Evolutionary conservation across 2,329 filamentous ascomycete genomes (phyloP), one percentile per base, ranked within the genome.

Genomic region (Parasarocladium wereldwijsianum): DNA sequence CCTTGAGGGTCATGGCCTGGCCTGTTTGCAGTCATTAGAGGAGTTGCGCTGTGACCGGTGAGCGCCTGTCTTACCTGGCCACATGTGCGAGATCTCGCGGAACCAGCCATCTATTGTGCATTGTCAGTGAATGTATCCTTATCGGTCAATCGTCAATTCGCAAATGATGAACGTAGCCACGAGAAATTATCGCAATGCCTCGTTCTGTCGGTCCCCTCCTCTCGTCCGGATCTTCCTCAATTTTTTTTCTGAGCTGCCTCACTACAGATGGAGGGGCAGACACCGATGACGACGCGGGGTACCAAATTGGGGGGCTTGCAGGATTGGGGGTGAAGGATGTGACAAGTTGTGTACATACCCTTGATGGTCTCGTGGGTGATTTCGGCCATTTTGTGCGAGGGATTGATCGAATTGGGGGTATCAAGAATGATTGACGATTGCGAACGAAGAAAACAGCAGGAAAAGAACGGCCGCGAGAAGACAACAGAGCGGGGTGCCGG

Each of bases 61-160:
- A 38, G 22, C 15, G 24, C 22, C 30, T 23, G 24, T 31, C 43
- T 55, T 52, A 66, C 64, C 71, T 39, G 90, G 87, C 90, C 90
- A 98, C 87, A 98, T 96, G 53, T 90, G 67, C 46, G 82, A 93
- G 63, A 93, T 86, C 66, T 98, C 90, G 59, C 85, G 82, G 79
- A 98, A 98, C 90, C 90, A 98, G 65, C 87, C 90, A 93, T 96
- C 90, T 93, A 24, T 24, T 11, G 19, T n/a, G 14, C 3, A 23
- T 7, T 14, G 37, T 38, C 36, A 44, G 34, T 25, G 23, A 32
- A 15, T 33, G 27, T 19, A n/a, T n/a, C n/a, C 11, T 11, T 25
- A 22, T 15, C 17, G 8, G 20, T 14, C 13, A 22, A 11, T 24
- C 8, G 14, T 21, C n/a, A n/a, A n/a, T n/a, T 11, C 22, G 22